Conservation (phyloP, 176 grass and related monocot species). For the Rhynchospora pubera region DNA sequence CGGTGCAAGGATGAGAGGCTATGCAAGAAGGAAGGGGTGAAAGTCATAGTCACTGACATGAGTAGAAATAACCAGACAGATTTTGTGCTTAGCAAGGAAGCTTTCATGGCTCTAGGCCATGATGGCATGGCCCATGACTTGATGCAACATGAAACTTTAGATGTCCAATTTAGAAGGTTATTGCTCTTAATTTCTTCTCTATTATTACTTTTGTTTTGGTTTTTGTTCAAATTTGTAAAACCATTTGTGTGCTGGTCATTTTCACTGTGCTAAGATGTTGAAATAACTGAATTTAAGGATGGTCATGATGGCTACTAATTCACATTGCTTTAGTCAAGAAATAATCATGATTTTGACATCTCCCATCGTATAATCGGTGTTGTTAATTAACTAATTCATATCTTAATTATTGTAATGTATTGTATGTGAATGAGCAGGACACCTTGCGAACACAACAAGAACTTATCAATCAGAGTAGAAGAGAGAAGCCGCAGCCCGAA, state of each 20-base stretch:
- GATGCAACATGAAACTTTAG: not conserved
- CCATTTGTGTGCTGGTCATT: not conserved
- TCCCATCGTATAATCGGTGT: not conserved
- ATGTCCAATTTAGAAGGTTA: slow-evolving; percentile 59
- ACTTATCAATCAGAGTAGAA: slow-evolving; percentile 36
- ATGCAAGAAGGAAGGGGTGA: slow-evolving; percentile 42
- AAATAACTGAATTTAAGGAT: not conserved
- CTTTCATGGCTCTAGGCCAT: slow-evolving; percentile 43
- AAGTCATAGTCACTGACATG: slow-evolving; percentile 37
- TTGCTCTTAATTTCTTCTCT: not conserved
- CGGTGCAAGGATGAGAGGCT: slow-evolving; percentile 27
- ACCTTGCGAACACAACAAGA: slow-evolving; percentile 44
- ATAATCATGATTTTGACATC: slow-evolving; percentile 1
- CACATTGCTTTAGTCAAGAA: not conserved
- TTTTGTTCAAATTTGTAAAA: not conserved
- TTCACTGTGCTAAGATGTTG: not conserved
- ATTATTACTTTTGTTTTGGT: not conserved
- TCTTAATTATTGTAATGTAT: not conserved
- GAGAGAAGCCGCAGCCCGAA: slow-evolving; percentile 23
- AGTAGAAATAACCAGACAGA: slow-evolving; percentile 22
- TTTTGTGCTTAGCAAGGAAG: slow-evolving; percentile 29
- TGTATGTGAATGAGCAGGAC: slow-evolving; percentile 24
- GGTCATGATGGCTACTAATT: not conserved
- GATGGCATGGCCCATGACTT: slow-evolving; percentile 31
- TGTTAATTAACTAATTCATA: not conserved